Percentiles rank a stretch among this genome's conserved stretches.
These are phyloP conservation scores for Chrysoporthe deuterocubensis DNA, from an alignment of 2,329 filamentous ascomycete species.

Conservation along the genomic window DNA sequence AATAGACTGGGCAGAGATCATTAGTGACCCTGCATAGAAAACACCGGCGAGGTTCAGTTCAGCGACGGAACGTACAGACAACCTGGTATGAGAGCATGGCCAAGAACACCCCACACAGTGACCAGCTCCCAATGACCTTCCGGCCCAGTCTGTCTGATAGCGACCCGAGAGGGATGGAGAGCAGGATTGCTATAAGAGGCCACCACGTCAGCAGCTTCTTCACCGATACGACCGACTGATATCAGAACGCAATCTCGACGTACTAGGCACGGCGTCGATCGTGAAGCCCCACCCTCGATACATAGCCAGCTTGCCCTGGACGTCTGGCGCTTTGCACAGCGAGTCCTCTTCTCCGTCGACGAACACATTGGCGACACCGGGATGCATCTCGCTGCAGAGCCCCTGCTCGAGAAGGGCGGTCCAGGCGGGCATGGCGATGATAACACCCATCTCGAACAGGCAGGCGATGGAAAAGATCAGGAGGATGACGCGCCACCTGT, in stretches of 20 bases:
- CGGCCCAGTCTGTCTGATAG: constrained; percentile 53
- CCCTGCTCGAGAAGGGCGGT: constrained; percentile 58
- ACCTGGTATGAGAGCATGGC: constrained; percentile 30
- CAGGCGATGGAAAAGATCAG: constrained; percentile 42
- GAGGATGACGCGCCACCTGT: constrained; percentile 35
- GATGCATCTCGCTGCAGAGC: constrained; percentile 54
- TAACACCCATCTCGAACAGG: constrained; percentile 46
- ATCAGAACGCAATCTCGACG: background rate
- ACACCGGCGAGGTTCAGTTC: constrained; percentile 25
- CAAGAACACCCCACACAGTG: constrained; percentile 32
- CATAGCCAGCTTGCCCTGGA: constrained; percentile 57
- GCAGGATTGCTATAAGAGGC: constrained; percentile 41
- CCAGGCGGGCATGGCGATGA: constrained; percentile 42
- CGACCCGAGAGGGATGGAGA: constrained; percentile 51
- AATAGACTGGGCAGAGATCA: constrained; percentile 37
- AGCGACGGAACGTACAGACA: constrained; percentile 26
- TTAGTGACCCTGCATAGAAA: background rate
- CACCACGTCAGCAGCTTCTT: background rate
- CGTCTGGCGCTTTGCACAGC: constrained; percentile 51
- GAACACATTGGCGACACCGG: constrained; percentile 41
- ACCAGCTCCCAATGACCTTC: constrained; percentile 49
- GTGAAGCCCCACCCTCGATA: constrained; percentile 52
- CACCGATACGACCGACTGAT: background rate
- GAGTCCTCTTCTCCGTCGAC: constrained; percentile 42
- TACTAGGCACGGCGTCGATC: constrained; percentile 52